Evolutionary conservation across 257 asterid genomes (phyloP).

Genomic region (Sherardia arvensis): DNA sequence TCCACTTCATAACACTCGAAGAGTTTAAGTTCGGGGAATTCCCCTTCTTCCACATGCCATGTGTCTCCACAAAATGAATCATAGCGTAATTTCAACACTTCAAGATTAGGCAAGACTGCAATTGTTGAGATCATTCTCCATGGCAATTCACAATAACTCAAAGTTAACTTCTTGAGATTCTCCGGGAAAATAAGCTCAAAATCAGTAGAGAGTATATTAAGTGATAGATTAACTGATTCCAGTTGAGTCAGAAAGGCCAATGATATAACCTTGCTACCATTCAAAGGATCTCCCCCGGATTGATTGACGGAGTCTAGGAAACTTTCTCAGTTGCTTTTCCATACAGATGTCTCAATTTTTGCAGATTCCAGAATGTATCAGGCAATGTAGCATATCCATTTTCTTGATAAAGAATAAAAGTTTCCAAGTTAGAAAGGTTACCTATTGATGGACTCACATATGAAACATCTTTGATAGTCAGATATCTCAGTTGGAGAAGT

Average conservation of each 20-base stretch:
- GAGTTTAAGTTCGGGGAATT: neutral
- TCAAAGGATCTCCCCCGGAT: neutral
- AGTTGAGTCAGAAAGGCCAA: neutral
- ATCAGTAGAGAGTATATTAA: neutral
- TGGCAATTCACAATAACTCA: neutral
- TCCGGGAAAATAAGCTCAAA: neutral
- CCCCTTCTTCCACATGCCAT: conserved; percentile 4
- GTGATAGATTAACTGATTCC: neutral
- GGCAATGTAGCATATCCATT: neutral
- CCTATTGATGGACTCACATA: neutral
- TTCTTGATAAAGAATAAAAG: neutral
- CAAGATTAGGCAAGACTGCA: conserved; percentile 1
- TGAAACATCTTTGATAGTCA: neutral
- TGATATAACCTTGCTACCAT: neutral
- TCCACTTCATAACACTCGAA: conserved; percentile 8
- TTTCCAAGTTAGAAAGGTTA: neutral
- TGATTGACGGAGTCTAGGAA: conserved; percentile 1
- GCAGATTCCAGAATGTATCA: neutral
- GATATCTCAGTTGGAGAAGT: neutral
- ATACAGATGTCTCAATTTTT: neutral
- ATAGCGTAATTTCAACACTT: neutral
- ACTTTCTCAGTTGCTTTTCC: neutral
- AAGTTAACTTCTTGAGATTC: neutral
- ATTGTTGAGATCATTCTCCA: neutral
- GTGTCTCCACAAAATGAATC: neutral